Conservation (phyloP, 768 basidiomycete species). For the Russula olivacea region DNA sequence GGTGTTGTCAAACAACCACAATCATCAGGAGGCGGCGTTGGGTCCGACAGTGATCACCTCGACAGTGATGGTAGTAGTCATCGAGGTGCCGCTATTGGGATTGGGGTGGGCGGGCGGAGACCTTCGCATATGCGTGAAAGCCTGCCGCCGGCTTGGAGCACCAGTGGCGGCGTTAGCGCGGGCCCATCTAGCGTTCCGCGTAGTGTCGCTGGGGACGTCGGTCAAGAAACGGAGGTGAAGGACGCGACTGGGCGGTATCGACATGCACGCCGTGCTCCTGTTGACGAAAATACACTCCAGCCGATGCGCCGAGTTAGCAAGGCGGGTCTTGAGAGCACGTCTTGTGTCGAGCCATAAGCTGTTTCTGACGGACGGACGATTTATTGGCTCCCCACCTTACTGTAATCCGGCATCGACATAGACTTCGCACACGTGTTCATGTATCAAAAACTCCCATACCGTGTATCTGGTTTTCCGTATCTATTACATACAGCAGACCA, state of each 20-base stretch:
- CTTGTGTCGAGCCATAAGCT: background rate
- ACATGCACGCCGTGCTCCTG: conserved; percentile 81
- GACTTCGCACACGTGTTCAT: background rate
- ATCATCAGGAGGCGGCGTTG: conserved; percentile 31
- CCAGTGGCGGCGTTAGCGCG: conserved; percentile 14
- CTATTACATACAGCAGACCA: background rate
- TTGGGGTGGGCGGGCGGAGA: conserved; percentile 47
- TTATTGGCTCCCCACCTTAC: too few relatives aligned
- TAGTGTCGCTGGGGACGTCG: conserved; percentile 52
- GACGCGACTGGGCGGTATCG: conserved; percentile 81
- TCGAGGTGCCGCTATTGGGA: conserved; percentile 26
- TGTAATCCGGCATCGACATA: background rate
- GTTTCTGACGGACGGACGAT: background rate
- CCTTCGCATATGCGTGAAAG: conserved; percentile 69
- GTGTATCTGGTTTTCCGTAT: background rate
- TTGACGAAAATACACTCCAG: conserved; percentile 82
- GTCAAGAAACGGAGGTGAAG: conserved; percentile 85
- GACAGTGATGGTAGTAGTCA: conserved; percentile 31
- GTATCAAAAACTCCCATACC: background rate
- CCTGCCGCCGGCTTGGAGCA: conserved; percentile 51
- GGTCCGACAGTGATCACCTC: conserved; percentile 28
- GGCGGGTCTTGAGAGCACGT: conserved; percentile 75
- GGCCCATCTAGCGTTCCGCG: conserved; percentile 26
- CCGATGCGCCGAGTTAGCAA: conserved; percentile 89
- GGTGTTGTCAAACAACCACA: conserved; percentile 51